Evolutionary conservation across 2,329 filamentous ascomycete genomes (phyloP).

Genomic region (Amylocarpus encephaloides): DNA sequence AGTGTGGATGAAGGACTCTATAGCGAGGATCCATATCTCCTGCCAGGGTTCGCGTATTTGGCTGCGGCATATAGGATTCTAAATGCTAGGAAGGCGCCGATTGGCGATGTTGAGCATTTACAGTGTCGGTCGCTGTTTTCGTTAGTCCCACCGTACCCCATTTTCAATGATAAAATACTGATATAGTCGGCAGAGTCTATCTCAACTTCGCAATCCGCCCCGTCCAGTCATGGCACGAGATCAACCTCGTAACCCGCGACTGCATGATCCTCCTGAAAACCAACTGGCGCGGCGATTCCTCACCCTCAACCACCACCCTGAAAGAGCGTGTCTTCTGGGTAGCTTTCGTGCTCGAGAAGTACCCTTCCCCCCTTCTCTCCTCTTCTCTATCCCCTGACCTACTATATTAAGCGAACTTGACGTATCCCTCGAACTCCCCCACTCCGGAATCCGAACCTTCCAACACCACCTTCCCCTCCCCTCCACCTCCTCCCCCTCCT

Average conservation of each 20-base stretch:
- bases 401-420: neutral
- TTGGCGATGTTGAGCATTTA: neutral
- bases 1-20: too few relatives aligned
- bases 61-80: neutral
- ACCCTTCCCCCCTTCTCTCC: neutral
- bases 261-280: neutral
- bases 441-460: neutral
- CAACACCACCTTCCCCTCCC: conserved; percentile 1
- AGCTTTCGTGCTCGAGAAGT: neutral
- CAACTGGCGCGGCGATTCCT: neutral
- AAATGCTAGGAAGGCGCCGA: neutral
- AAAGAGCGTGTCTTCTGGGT: neutral
- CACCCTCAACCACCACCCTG: neutral
- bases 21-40: too few relatives aligned
- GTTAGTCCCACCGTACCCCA: neutral
- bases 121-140: neutral
- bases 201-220: too few relatives aligned
- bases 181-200: neutral
- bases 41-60: neutral
- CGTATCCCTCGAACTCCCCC: neutral
- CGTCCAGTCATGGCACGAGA: neutral
- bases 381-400: neutral
- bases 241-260: neutral
- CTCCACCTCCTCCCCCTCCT: neutral
- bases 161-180: neutral